Conservation (phyloP, 768 basidiomycete genomes). For the Nevesoporus exiguus region DNA sequence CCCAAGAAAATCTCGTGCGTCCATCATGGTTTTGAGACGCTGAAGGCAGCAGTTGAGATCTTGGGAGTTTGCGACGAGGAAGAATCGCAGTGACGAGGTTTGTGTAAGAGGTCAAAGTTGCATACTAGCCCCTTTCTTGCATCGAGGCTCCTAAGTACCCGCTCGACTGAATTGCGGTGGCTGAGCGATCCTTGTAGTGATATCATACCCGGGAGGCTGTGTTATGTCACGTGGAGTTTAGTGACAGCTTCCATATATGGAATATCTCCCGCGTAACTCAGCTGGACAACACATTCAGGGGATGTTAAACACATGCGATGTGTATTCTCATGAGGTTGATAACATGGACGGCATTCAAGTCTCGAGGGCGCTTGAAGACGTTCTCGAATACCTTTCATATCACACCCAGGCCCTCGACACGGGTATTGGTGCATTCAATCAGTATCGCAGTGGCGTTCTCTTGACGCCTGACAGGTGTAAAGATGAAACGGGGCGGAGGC, state of each 20-base stretch:
- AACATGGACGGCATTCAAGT: constrained; percentile 20
- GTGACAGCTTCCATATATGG: background rate
- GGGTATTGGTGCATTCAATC: constrained; percentile 54
- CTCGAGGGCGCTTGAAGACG: constrained; percentile 53
- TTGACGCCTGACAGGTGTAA: no score
- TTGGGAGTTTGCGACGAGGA: background rate
- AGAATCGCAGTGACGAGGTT: background rate
- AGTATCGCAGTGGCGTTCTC: constrained; percentile 43
- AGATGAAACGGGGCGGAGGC: no score
- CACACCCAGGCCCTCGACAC: constrained; percentile 62
- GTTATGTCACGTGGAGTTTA: background rate
- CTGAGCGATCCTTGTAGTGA: background rate
- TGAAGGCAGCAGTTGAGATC: background rate
- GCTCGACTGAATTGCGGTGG: background rate
- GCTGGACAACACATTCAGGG: constrained; percentile 6
- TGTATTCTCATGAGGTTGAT: constrained; percentile 48
- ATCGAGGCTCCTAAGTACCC: background rate
- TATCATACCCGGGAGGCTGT: background rate
- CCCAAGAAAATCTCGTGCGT: constrained; percentile 45
- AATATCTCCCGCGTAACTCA: background rate
- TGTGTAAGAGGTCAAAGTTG: background rate
- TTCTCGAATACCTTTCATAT: constrained; percentile 62
- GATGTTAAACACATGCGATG: constrained; percentile 38
- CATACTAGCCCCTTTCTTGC: no score
- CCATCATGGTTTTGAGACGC: background rate